phyloP scores from a whole-genome alignment of 805 yeast genomes.

The Yamadazyma akitaensis region DNA sequence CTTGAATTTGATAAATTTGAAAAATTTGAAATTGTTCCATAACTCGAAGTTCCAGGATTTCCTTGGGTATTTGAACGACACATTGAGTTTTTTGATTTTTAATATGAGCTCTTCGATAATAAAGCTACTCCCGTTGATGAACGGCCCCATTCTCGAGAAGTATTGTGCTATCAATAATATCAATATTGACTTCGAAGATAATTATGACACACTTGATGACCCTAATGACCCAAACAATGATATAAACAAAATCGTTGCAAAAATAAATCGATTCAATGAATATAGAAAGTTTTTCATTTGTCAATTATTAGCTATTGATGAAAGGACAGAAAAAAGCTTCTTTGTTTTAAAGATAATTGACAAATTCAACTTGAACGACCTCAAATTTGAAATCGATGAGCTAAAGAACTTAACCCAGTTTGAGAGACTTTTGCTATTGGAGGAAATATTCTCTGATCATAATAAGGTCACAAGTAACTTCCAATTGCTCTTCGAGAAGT shows the following conservation, averaged over 20 bases:
- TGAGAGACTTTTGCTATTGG: constrained; percentile 19
- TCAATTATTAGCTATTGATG: constrained; percentile 36
- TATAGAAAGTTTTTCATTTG: constrained; percentile 36
- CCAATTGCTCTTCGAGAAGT: constrained; percentile 24
- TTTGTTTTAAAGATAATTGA: constrained; percentile 29
- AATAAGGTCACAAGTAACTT: constrained; percentile 22
- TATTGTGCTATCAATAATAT: constrained; percentile 39
- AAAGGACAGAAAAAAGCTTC: constrained; percentile 25
- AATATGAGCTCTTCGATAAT: constrained; percentile 27
- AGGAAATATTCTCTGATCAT: constrained; percentile 21
- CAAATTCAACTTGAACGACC: constrained; percentile 13
- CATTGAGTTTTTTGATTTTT: constrained; percentile 26
- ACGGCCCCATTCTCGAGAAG: constrained; percentile 38
- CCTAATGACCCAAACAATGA: constrained; percentile 10
- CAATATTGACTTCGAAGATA: constrained; percentile 27
- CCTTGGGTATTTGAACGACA: constrained; percentile 18
- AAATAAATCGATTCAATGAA: constrained; percentile 30
- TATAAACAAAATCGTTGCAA: constrained; percentile 5
- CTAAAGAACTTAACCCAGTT: constrained; percentile 8
- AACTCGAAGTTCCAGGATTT: constrained; percentile 8
- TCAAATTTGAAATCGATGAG: constrained; percentile 6
- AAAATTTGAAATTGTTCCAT: constrained; percentile 29
- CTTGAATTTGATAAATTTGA: constrained; percentile 26
- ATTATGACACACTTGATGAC: constrained; percentile 17
- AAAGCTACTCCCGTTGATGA: constrained; percentile 28